Percentiles rank a stretch among this genome's conserved stretches.
These are phyloP conservation scores for Phytophthora foliorum DNA, from an alignment of 352 stramenopile species.

Conservation along the genomic window DNA sequence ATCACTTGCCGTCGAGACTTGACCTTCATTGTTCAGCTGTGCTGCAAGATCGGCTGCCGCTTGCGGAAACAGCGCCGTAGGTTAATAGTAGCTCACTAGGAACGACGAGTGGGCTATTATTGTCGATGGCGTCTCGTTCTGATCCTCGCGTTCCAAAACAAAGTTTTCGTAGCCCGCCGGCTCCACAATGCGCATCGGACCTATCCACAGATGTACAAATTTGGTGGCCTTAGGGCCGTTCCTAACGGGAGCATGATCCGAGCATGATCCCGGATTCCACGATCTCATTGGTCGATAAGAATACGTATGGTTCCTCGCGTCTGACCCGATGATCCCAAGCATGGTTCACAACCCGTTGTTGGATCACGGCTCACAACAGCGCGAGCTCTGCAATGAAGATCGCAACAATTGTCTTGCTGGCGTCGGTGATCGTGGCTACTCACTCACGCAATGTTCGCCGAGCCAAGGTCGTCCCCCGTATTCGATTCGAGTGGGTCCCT, in stretches of 20 bases:
- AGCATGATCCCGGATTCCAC: neutral
- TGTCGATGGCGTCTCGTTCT: neutral
- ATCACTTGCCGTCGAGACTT: neutral
- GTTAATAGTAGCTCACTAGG: neutral
- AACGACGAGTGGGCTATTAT: constrained; percentile 11
- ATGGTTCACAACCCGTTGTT: no score
- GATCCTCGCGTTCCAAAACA: constrained; percentile 1
- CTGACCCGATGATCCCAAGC: no score
- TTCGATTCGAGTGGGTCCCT: constrained; percentile 8
- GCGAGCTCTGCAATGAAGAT: no score
- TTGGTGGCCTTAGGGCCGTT: constrained; percentile 4
- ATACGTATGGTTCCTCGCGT: neutral
- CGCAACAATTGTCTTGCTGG: no score
- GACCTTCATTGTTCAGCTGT: constrained; percentile 1
- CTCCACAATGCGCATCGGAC: neutral
- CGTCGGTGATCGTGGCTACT: no score
- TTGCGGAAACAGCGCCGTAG: neutral
- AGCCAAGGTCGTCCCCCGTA: neutral
- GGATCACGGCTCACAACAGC: no score
- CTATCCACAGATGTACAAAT: neutral
- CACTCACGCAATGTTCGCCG: neutral
- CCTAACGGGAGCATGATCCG: constrained; percentile 6
- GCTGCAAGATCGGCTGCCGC: neutral
- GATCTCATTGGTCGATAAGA: constrained; percentile 6
- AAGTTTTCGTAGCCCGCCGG: constrained; percentile 1